Evolutionary conservation across 2,329 filamentous ascomycete species (phyloP).

Genomic region (Colletotrichum sp.): DNA sequence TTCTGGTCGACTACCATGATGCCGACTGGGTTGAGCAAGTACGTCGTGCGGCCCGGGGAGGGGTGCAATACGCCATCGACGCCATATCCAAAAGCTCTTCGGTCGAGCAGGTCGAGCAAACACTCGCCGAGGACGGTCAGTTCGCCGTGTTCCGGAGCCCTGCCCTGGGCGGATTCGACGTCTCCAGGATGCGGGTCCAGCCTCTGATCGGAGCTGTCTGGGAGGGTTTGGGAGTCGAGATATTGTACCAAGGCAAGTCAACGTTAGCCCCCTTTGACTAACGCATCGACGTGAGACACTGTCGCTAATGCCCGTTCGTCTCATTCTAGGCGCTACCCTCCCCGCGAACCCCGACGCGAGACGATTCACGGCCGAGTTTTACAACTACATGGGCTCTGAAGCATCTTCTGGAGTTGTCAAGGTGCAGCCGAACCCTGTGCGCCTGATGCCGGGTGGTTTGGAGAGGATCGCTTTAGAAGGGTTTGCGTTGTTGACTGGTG

Average conservation of each 20-base stretch:
- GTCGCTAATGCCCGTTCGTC: background rate
- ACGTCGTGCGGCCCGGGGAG: conserved; percentile 24
- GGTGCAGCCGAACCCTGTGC: conserved; percentile 33
- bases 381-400: conserved; percentile 33
- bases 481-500: conserved; percentile 26
- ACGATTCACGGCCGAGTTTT: conserved; percentile 39
- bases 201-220: conserved; percentile 46
- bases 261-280: background rate
- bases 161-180: conserved; percentile 27
- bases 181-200: conserved; percentile 28
- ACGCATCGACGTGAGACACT: background rate
- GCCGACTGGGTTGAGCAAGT: conserved; percentile 36
- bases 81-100: conserved; percentile 44
- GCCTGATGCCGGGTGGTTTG: conserved; percentile 36
- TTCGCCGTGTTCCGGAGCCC: conserved; percentile 29
- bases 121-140: conserved; percentile 28
- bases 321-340: background rate
- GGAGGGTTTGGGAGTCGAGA: conserved; percentile 44
- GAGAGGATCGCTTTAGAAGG: conserved; percentile 31
- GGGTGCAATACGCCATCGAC: conserved; percentile 41
- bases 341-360: conserved; percentile 27
- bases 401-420: background rate
- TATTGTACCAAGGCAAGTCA: conserved; percentile 37
- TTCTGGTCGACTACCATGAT: conserved; percentile 43
- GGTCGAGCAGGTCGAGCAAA: conserved; percentile 33